Base-by-base conservation (phyloP, 2,329 filamentous ascomycete species). In the Sclerotinia trifoliorum region DNA sequence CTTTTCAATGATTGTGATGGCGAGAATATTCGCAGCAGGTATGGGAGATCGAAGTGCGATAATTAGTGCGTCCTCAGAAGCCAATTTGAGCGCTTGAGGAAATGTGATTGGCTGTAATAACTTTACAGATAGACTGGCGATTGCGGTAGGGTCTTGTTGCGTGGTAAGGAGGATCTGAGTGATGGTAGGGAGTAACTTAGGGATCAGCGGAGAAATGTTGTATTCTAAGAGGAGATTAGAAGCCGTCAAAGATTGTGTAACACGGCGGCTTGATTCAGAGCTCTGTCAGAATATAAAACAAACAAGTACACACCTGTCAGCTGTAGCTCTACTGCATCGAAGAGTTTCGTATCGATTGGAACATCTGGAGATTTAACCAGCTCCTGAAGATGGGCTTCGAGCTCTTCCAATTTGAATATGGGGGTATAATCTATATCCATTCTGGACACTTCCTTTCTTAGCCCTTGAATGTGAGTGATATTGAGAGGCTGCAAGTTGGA, bases 241-340 rank as follows among this genome's bases (percentile, higher is more conserved):
- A 56, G 57, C 42, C 11, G 11, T 49, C n/a, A 15, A 46, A 29
- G 49, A 35, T 54, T 24, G 49, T 44, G 24, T 1, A 19, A 24
- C 15, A 24, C 29, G 29, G 26, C 29, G 24, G 19, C 21, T 57
- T 65, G 32, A 26, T 39, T 29, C 26, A 10, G 5, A 32, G 49
- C 32, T 55, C 32, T n/a, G 24, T 24, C 26, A 19, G 3, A 29
- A 65, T 21, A 26, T 29, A 29, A 13, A 5, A 21, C 7, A 57
- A 13, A 51, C 26, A 15, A n/a, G 21, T 8, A 68, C 75, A 35
- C 75, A 84, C 85, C 83, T 54, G 81, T 87, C 21, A 89, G 79
- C 74, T 88, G 85, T 5, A 88, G 81, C 73, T 85, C 83, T 56
- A 88, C 82, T 73, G 86, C 79, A 73, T 88, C 86, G 69, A 89